phyloP scores from a whole-genome alignment of 1,284 basidiomycete genomes.

The Malassezia pachydermatis region DNA sequence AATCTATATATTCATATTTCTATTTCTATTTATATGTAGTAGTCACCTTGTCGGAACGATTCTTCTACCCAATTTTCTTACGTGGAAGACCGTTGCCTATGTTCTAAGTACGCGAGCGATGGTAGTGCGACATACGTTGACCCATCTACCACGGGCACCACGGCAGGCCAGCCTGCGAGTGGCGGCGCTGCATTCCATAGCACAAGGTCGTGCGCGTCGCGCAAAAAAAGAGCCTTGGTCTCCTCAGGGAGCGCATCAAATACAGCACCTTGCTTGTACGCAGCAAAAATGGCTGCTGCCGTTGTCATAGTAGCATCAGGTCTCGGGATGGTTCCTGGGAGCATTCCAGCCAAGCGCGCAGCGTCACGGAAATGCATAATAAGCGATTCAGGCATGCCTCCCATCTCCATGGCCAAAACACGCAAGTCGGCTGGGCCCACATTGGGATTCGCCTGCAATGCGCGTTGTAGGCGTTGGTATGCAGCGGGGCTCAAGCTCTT shows the following conservation, averaged over 20 bases:
- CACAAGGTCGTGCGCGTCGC: conserved; percentile 26
- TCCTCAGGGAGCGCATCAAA: conserved; percentile 26
- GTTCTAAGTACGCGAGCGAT: conserved; percentile 6
- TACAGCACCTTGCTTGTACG: conserved; percentile 27
- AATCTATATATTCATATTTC: conserved; percentile 2
- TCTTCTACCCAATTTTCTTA: not conserved
- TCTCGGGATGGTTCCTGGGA: not conserved
- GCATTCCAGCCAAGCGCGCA: conserved; percentile 7
- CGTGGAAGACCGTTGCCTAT: not conserved
- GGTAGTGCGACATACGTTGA: conserved; percentile 5
- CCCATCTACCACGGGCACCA: conserved; percentile 4
- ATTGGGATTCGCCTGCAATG: not conserved
- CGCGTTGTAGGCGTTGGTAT: conserved; percentile 5
- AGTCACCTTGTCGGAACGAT: no score
- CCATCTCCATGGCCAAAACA: not conserved
- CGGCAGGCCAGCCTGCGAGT: conserved; percentile 19
- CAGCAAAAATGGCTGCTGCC: conserved; percentile 20
- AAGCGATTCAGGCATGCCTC: not conserved
- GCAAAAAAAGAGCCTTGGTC: conserved; percentile 26
- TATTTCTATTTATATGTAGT: not conserved
- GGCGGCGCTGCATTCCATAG: conserved; percentile 37
- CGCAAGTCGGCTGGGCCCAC: conserved; percentile 1
- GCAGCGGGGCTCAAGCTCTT: conserved; percentile 2
- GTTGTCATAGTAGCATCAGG: conserved; percentile 8
- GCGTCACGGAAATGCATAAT: conserved; percentile 13